A percentile compares a stretch with the other conserved stretches of the same genome.
Conservation (phyloP, 2,329 filamentous ascomycete genomes). For the Stachybotrys echinatus region DNA sequence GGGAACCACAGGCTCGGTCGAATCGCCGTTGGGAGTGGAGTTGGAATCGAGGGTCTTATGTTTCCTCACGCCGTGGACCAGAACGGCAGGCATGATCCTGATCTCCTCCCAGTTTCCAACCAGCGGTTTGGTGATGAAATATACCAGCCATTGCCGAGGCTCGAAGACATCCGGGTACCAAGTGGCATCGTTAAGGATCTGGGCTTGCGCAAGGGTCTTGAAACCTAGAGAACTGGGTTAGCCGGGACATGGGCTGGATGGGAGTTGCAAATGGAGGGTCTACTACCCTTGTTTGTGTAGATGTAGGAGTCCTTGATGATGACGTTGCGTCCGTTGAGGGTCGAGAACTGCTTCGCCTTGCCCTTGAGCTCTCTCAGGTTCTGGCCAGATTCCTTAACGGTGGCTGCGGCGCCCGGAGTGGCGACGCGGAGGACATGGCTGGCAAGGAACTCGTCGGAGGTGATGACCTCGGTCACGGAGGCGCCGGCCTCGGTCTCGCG, state of each 20-base stretch:
- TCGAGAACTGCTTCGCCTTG: conserved; percentile 92
- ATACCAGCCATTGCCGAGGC: conserved; percentile 89
- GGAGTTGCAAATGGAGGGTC: background rate
- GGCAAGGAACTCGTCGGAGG: conserved; percentile 88
- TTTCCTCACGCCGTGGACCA: conserved; percentile 40
- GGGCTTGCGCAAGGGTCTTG: conserved; percentile 84
- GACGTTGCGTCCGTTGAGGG: conserved; percentile 86
- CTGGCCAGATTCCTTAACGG: conserved; percentile 50
- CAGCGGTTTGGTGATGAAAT: conserved; percentile 88
- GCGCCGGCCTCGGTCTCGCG: conserved; percentile 82
- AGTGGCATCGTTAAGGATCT: conserved; percentile 74
- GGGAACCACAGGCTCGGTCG: conserved; percentile 35
- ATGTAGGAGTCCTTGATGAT: conserved; percentile 90
- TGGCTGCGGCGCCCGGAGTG: conserved; percentile 40
- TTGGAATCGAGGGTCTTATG: conserved; percentile 31
- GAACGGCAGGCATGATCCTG: conserved; percentile 62
- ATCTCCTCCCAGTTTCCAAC: conserved; percentile 77
- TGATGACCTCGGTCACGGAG: conserved; percentile 72
- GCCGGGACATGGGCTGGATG: conserved; percentile 10
- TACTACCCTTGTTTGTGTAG: conserved; percentile 94
- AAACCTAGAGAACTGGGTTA: conserved; percentile 60
- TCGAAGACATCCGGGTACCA: conserved; percentile 90
- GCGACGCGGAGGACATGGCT: conserved; percentile 94
- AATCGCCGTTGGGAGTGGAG: conserved; percentile 28
- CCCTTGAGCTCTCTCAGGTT: conserved; percentile 80